A percentile compares a stretch with the other conserved stretches of the same genome.
Evolutionary conservation across 306 rosid species (phyloP).

Genomic region (Vachellia pachyceras): DNA sequence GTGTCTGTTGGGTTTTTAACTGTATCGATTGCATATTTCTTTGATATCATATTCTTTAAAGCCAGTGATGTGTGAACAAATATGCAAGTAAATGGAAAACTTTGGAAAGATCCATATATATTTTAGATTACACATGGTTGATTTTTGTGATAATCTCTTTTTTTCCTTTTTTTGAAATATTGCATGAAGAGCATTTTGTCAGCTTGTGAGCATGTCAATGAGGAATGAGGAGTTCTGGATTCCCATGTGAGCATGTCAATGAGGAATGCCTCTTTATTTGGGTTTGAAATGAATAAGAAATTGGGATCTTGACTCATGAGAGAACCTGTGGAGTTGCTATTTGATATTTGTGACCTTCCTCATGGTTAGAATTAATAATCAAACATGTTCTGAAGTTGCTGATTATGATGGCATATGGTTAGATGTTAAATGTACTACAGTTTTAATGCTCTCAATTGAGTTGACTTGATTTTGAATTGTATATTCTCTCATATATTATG

Average conservation of each 20-base stretch:
- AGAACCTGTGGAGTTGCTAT: neutral
- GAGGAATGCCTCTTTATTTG: neutral
- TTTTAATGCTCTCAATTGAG: slow-evolving; percentile 7
- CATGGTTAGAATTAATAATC: neutral
- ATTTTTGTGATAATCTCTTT: neutral
- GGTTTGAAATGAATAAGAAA: neutral
- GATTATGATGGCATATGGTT: neutral
- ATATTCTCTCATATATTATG: neutral
- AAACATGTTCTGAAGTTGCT: neutral
- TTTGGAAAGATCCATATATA: neutral
- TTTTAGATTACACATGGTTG: neutral
- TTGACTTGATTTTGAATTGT: slow-evolving; percentile 18
- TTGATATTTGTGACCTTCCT: slow-evolving; percentile 3
- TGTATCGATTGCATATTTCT: slow-evolving; percentile 10
- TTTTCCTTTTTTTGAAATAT: too few relatives aligned
- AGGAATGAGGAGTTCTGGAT: neutral
- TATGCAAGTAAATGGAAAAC: neutral
- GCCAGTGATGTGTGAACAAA: neutral
- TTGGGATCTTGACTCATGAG: too few relatives aligned
- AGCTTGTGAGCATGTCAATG: neutral
- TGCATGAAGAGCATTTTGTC: neutral
- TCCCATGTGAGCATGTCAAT: neutral
- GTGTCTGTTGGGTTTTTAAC: too few relatives aligned
- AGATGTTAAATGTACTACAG: neutral
- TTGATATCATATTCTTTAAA: neutral